Conservation (phyloP, 805 yeast genomes). For the Yarrowia sp. region DNA sequence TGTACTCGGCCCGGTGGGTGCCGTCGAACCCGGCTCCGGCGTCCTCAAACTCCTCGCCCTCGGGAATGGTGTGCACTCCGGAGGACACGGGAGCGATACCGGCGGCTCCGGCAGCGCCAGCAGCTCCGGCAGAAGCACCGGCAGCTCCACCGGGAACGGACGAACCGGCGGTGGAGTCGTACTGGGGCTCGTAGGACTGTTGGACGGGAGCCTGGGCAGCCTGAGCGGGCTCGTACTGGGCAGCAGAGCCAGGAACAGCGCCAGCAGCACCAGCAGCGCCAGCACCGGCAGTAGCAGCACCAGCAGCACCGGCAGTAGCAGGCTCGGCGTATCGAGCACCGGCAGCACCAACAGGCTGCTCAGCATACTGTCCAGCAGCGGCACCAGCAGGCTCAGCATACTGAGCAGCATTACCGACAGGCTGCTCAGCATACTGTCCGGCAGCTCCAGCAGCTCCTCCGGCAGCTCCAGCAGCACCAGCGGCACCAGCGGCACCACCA, state of each 20-base stretch:
- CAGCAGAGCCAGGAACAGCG: neutral
- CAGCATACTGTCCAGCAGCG: too few species aligned
- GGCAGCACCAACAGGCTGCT: slow-evolving; percentile 8
- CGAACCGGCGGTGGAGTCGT: slow-evolving; percentile 34
- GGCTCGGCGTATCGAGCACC: neutral
- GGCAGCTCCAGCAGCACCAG: slow-evolving; percentile 27
- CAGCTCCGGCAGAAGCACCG: neutral
- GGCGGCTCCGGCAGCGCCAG: slow-evolving; percentile 9
- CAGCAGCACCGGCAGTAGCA: too few species aligned
- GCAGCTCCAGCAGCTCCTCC: neutral
- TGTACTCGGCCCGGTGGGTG: slow-evolving; percentile 30
- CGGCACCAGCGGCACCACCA: slow-evolving; percentile 20
- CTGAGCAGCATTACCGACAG: neutral
- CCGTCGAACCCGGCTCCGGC: slow-evolving; percentile 34
- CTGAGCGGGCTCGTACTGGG: neutral
- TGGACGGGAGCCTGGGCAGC: slow-evolving; percentile 5
- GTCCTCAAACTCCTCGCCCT: slow-evolving; percentile 6
- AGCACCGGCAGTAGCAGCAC: too few species aligned
- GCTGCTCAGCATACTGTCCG: slow-evolving; percentile 23
- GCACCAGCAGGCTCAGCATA: slow-evolving; percentile 7
- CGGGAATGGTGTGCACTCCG: slow-evolving; percentile 30
- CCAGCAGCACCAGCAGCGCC: neutral
- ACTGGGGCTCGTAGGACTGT: slow-evolving; percentile 14
- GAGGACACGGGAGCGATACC: slow-evolving; percentile 19
- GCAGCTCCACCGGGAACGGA: slow-evolving; percentile 31